Evolutionary conservation across 306 rosid species (phyloP), one percentile per base, ranked within the genome.

Genomic region (Biancaea sappan): DNA sequence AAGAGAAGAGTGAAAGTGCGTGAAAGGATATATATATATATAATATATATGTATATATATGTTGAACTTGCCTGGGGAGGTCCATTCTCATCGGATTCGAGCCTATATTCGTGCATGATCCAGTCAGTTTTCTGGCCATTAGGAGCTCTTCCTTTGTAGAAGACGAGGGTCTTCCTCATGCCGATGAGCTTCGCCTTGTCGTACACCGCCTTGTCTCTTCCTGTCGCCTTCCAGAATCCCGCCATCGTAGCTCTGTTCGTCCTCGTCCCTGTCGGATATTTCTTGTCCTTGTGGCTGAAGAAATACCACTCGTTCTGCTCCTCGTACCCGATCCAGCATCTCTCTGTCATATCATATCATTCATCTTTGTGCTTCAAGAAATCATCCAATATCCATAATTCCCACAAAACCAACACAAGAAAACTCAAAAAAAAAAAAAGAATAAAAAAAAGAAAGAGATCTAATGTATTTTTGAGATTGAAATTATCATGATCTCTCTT

Each of bases 151-250:
- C 75, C 75, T 37, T 35, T 71, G 66, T 71, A 71, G 53, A 71
- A 71, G 22, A 71, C 75, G 7, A 71, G 75, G n/a, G 75, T 71
- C n/a, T 71, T 71, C 65, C 75, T 54, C 75, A 71, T 37, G 3
- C 75, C 75, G 4, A 54, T 54, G 4, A 37, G 48, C 15, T 38
- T 53, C 4, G 38, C 14, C 38, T 41, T 54, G 11, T 52, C 48
- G 26, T 54, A 71, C 26, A 71, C 61, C 0, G 65, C 51, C 40
- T 71, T 71, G 40, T 71, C 75, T 52, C 75, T 54, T 25, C 65
- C 65, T 15, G 65, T 71, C 3, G 75, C 75, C 53, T 71, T 71
- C 75, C 75, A 71, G 66, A 71, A 71, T 3, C 75, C 65, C 1
- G 65, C 75, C 41, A 31, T 21, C 9, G 62, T 34, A 5, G 74